Conservation (phyloP, 305 asterid species). For the Fraxinus ornus region DNA sequence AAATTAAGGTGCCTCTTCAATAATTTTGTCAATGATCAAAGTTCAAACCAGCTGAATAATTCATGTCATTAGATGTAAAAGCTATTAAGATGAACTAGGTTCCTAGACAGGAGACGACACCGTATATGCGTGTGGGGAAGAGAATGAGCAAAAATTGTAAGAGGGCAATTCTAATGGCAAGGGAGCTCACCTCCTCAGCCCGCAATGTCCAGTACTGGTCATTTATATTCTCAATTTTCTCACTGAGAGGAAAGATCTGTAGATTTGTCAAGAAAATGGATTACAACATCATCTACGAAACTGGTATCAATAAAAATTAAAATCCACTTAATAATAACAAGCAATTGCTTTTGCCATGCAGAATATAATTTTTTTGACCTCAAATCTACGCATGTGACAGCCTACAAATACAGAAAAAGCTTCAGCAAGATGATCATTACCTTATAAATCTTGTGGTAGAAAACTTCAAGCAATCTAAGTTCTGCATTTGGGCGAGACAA, state of each 20-base stretch:
- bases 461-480: constrained; percentile 52
- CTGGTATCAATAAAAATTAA: constrained; percentile 5
- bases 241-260: constrained; percentile 59
- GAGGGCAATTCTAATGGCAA: constrained; percentile 7
- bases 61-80: not conserved
- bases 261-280: constrained; percentile 19
- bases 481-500: constrained; percentile 46
- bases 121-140: not conserved
- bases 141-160: constrained; percentile 10
- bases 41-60: not conserved
- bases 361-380: not conserved
- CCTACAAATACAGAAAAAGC: not conserved
- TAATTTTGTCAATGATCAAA: not conserved
- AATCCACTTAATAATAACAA: not conserved
- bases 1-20: not conserved
- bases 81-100: not conserved
- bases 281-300: constrained; percentile 10
- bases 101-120: not conserved
- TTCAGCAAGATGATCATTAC: constrained; percentile 24
- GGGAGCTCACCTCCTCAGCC: constrained; percentile 62
- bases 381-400: not conserved
- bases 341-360: not conserved
- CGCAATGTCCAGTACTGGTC: constrained; percentile 81
- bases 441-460: constrained; percentile 54
- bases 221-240: constrained; percentile 72